Conservation (phyloP, 2,329 filamentous ascomycete genomes). For the Fonsecaea nubica region DNA sequence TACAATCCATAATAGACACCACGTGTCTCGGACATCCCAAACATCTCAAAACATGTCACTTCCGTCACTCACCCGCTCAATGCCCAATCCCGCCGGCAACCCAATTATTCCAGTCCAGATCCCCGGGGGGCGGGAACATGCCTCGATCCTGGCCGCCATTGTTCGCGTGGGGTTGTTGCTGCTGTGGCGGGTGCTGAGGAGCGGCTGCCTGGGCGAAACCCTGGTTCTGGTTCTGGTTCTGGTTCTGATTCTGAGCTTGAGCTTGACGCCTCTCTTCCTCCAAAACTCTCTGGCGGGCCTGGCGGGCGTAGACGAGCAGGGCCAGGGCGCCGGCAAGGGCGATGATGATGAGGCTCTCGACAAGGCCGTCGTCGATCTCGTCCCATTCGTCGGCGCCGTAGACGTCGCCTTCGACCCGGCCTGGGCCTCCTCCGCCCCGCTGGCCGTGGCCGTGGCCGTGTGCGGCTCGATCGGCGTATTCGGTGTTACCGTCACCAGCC, state of each 20-base stretch:
- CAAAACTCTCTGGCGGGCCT: slow-evolving; percentile 68
- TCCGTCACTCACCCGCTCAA: slow-evolving; percentile 41
- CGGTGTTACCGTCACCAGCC: slow-evolving; percentile 58
- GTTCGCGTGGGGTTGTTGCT: slow-evolving; percentile 40
- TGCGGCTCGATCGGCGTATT: slow-evolving; percentile 30
- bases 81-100: slow-evolving; percentile 68
- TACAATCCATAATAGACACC: too few species aligned
- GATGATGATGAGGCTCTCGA: slow-evolving; percentile 86
- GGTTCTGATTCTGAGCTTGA: slow-evolving; percentile 30
- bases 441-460: slow-evolving; percentile 3
- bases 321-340: slow-evolving; percentile 75
- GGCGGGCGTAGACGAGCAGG: slow-evolving; percentile 80
- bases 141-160: slow-evolving; percentile 43
- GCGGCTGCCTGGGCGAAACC: slow-evolving; percentile 31
- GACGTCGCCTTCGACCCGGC: slow-evolving; percentile 41
- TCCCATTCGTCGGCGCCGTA: slow-evolving; percentile 63
- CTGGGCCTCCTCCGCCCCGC: slow-evolving; percentile 1
- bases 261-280: slow-evolving; percentile 43
- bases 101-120: slow-evolving; percentile 73
- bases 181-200: slow-evolving; percentile 48
- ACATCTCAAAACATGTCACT: background rate
- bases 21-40: too few species aligned
- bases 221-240: slow-evolving; percentile 21
- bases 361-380: slow-evolving; percentile 74
- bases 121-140: slow-evolving; percentile 69